phyloP scores from a whole-genome alignment of 352 stramenopile genomes.

The Pythium grandisporangium region DNA sequence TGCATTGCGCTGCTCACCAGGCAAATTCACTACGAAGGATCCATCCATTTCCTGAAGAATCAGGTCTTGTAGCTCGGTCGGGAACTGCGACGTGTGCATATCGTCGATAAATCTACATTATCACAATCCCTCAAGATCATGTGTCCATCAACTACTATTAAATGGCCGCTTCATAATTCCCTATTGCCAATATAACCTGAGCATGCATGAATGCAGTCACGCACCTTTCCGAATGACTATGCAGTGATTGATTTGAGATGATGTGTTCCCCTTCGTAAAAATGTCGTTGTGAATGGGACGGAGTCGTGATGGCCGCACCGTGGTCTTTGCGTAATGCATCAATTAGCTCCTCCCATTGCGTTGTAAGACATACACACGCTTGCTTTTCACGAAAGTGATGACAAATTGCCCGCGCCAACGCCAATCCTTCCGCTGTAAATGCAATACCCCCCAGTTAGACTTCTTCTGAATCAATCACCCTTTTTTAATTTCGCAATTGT shows the following conservation, averaged over 20 bases:
- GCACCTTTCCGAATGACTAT: too few relatives aligned
- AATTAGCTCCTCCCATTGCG: constrained; percentile 12
- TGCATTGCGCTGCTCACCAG: too few relatives aligned
- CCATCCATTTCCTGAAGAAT: constrained; percentile 14
- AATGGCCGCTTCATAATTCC: constrained; percentile 8
- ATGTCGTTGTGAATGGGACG: neutral
- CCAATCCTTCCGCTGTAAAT: constrained; percentile 7
- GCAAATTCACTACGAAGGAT: too few relatives aligned
- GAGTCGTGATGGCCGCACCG: too few relatives aligned
- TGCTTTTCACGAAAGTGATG: constrained; percentile 1
- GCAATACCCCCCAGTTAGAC: neutral
- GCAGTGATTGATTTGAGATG: neutral
- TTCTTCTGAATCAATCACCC: too few relatives aligned
- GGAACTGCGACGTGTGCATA: constrained; percentile 21
- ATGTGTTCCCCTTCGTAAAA: neutral
- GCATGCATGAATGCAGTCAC: too few relatives aligned
- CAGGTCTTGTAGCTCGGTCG: constrained; percentile 18
- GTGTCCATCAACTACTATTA: neutral
- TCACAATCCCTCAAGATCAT: neutral
- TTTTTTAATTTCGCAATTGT: neutral
- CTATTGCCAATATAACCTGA: too few relatives aligned
- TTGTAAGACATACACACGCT: constrained; percentile 3
- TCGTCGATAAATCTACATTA: constrained; percentile 12
- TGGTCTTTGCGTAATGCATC: neutral
- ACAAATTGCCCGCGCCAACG: constrained; percentile 8